Percentiles rank a stretch among this genome's conserved stretches.
Conservation (phyloP, 2,329 filamentous ascomycete genomes). For the Xylariaceae sp. region DNA sequence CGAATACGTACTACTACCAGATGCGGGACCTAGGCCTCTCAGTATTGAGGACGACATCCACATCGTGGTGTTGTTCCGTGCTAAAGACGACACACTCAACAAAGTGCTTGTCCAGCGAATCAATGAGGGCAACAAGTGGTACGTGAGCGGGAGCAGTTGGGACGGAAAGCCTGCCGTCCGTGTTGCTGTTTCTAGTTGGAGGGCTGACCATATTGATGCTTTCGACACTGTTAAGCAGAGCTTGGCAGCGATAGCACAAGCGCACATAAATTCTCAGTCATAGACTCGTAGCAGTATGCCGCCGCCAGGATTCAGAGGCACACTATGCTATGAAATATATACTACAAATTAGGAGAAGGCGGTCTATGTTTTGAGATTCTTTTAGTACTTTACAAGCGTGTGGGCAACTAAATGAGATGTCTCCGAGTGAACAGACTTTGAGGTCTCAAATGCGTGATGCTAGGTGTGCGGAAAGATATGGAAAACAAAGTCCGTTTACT, state of each 20-base stretch:
- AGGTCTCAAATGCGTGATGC: too few species aligned
- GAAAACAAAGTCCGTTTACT: too few species aligned
- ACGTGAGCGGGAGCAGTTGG: slow-evolving; percentile 85
- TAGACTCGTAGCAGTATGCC: neutral
- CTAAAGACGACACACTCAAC: slow-evolving; percentile 70
- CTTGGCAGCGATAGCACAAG: slow-evolving; percentile 56
- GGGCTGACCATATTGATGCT: slow-evolving; percentile 73
- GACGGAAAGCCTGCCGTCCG: slow-evolving; percentile 74
- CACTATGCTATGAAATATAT: neutral
- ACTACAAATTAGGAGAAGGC: neutral
- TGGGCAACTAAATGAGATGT: too few species aligned
- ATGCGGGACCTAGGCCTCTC: slow-evolving; percentile 36
- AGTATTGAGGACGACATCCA: slow-evolving; percentile 61
- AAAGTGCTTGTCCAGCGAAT: slow-evolving; percentile 71
- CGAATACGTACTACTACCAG: slow-evolving; percentile 37
- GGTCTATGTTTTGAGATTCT: neutral
- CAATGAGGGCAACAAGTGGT: slow-evolving; percentile 76
- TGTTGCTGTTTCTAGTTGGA: slow-evolving; percentile 89
- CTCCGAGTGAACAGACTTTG: too few species aligned
- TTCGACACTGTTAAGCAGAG: slow-evolving; percentile 69
- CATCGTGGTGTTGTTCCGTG: slow-evolving; percentile 80
- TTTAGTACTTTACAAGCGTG: too few species aligned
- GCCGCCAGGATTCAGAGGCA: neutral
- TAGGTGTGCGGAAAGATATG: too few species aligned
- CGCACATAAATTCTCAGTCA: slow-evolving; percentile 20